Base-by-base conservation (phyloP, 768 basidiomycete genomes). In the Sporobolomyces roseus region DNA sequence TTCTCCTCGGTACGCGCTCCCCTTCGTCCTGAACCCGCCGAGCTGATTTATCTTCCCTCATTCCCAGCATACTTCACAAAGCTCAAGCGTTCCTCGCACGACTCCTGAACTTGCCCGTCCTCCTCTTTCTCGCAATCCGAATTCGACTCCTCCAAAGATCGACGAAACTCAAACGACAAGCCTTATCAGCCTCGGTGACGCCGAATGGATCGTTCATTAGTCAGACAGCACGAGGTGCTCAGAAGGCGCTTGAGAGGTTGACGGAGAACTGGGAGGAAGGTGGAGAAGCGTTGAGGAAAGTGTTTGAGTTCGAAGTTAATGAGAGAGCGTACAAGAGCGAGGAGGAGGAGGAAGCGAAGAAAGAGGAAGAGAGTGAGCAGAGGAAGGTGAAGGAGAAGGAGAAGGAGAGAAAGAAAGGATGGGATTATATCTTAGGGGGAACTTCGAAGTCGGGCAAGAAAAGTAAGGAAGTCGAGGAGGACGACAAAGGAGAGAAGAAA, bases 1-100 rank as follows among this genome's bases (percentile, higher is more conserved):
- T 29, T 84, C 83, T 10, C 91, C 93, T 13, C 82, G 93, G 66
- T 97, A 5, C 29, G 61, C 43, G 14, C 21, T 13, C 21, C 45
- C 45, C 45, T 23, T 23, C 45, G 6, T 23, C 21, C 45, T 41
- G 17, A 41, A 17, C 38, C 17, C 38, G 10, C 38, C n/a, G n/a
- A n/a, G n/a, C n/a, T n/a, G n/a, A n/a, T n/a, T n/a, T n/a, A n/a
- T n/a, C n/a, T n/a, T n/a, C n/a, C n/a, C n/a, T n/a, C n/a, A n/a
- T n/a, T n/a, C n/a, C n/a, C n/a, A 67, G 58, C 8, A 51, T n/a
- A 27, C 33, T 72, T 4, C 71, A 65, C 64, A 68, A 68, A 25
- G 10, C 35, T 4, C 66, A 65, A 29, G 67, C 65, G 19, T 55
- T 66, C 64, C 64, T 72, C 50, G 50, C 49, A 0, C 53, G 66